These are phyloP conservation scores for Cercospora zeina DNA, from an alignment of 2,329 filamentous ascomycete genomes.

Conservation along the genomic window DNA sequence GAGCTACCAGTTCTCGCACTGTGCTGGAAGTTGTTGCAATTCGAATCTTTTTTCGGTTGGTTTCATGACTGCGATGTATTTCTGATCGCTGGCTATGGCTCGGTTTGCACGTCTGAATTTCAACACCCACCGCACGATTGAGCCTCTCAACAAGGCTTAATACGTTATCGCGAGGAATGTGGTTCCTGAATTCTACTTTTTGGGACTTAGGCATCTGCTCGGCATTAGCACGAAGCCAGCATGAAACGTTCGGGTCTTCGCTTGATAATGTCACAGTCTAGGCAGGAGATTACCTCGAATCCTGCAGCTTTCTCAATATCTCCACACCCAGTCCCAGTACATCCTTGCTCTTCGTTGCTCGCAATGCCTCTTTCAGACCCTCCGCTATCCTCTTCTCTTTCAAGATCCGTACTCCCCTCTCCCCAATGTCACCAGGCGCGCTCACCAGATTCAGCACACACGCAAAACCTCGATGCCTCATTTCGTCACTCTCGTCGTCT, in stretches of 20 bases:
- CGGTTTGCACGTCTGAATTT: background rate
- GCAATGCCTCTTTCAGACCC: conserved; percentile 70
- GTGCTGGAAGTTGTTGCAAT: background rate
- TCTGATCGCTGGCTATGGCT: background rate
- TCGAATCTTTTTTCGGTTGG: background rate
- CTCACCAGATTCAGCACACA: conserved; percentile 63
- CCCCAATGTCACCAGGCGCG: conserved; percentile 65
- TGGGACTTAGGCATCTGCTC: background rate
- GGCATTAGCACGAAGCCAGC: background rate
- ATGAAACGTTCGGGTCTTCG: background rate
- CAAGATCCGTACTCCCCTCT: conserved; percentile 60
- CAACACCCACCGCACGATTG: no score
- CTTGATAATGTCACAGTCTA: no score
- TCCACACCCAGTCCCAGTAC: conserved; percentile 53
- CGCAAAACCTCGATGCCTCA: conserved; percentile 72
- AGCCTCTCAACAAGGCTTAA: no score
- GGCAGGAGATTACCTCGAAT: no score
- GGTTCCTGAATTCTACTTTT: background rate
- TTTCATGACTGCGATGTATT: background rate
- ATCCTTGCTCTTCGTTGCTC: conserved; percentile 66
- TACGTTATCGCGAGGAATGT: background rate
- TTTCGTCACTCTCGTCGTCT: conserved; percentile 64
- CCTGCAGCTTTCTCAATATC: conserved; percentile 18
- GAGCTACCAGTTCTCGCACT: background rate
- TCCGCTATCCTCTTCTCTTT: conserved; percentile 52